Evolutionary conservation across 805 yeast species (phyloP), one percentile per base, ranked within the genome.

Genomic region (Saturnispora diversa): DNA sequence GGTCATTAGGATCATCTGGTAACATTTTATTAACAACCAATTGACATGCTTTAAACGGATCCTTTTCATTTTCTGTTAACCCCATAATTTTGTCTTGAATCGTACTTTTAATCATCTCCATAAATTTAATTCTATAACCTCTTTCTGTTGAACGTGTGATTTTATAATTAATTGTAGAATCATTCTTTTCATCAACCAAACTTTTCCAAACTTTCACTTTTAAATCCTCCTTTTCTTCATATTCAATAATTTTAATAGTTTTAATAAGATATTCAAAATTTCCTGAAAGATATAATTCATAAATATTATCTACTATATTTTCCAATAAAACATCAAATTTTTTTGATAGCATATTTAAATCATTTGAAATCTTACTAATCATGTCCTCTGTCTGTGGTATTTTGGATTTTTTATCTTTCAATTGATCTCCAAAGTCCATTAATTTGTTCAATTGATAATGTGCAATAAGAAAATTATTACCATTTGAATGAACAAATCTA

Each of bases 161-260:
- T 62, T 62, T 45, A 20, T 32, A 17, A 4, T 21, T 35, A 9
- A 13, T 11, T 8, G 28, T 20, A 12, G 37, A 20, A 9, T 20
- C 37, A n/a, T 42, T 48, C 8, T 31, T 32, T 7, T 35, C 36
- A 17, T 35, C 50, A 3, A 47, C 31, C 10, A 50, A 30, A 13
- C 45, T 44, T 21, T 47, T 47, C 38, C 53, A 50, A 20, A 55
- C 52, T 42, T 63, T 53, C 36, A 59, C 59, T 39, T 79, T 77
- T 45, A 77, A 58, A 53, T 92, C 98, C 53, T 84, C 86, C 22
- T 72, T 66, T 48, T 82, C 84, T 59, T 92, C 98, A 47, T 65
- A 69, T 47, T 87, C 94, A 31, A 92, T 68, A 13, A 92, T 74
- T 48, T 85, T 83, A 31, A 86, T 77, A 35, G 83, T 57, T 39